A percentile compares a stretch with the other conserved stretches of the same genome.
phyloP scores from a whole-genome alignment of 345 rosid genomes.

The Orychophragmus violaceus region DNA sequence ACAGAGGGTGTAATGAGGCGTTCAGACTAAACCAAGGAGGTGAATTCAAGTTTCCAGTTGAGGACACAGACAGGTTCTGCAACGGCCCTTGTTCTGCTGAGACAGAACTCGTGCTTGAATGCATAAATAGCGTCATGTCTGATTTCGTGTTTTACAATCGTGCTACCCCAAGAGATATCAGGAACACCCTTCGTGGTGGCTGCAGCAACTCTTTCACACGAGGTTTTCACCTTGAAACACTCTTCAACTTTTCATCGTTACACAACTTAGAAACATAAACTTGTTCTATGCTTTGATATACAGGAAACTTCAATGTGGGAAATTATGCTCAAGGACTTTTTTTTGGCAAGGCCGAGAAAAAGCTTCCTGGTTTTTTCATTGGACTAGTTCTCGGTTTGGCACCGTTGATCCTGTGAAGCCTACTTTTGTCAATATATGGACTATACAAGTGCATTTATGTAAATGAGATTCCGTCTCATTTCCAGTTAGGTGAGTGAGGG shows the following conservation, averaged over 20 bases:
- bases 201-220: constrained; percentile 46
- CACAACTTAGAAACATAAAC: neutral
- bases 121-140: constrained; percentile 41
- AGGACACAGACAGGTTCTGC: constrained; percentile 45
- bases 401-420: constrained; percentile 17
- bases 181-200: constrained; percentile 36
- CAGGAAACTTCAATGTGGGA: constrained; percentile 48
- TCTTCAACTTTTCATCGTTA: neutral
- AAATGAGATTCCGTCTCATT: neutral
- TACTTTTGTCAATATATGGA: neutral
- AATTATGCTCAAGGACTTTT: constrained; percentile 38
- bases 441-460: neutral
- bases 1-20: constrained; percentile 38
- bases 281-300: neutral
- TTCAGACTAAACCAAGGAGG: constrained; percentile 46
- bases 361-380: constrained; percentile 9
- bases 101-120: constrained; percentile 43
- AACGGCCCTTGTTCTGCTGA: constrained; percentile 48
- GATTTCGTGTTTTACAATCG: constrained; percentile 42
- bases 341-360: constrained; percentile 28
- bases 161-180: constrained; percentile 37
- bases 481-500: neutral
- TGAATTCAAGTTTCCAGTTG: constrained; percentile 40
- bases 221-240: constrained; percentile 26
- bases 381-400: constrained; percentile 25